phyloP scores from a whole-genome alignment of 2,329 filamentous ascomycete species.

The Fusarium incarnatum region DNA sequence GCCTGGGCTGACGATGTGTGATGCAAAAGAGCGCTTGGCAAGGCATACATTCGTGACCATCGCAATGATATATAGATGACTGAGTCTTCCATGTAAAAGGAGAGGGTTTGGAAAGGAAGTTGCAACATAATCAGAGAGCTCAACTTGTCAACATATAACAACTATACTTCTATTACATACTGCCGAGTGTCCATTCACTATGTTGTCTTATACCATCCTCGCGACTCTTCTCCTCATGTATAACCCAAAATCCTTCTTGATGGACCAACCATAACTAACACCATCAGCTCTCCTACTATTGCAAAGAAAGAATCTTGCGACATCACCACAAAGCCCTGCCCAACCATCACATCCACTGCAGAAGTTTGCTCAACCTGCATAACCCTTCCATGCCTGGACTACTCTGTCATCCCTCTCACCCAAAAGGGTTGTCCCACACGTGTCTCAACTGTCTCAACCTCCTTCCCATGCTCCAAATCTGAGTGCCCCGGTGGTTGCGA shows the following conservation, averaged over 20 bases:
- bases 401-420: constrained; percentile 49
- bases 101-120: neutral
- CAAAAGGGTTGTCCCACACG: constrained; percentile 47
- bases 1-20: constrained; percentile 7
- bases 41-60: neutral
- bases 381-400: constrained; percentile 46
- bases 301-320: constrained; percentile 12
- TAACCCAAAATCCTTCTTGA: neutral
- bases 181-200: neutral
- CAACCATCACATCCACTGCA: constrained; percentile 50
- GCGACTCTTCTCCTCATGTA: constrained; percentile 21
- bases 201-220: constrained; percentile 23
- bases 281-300: constrained; percentile 5
- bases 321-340: constrained; percentile 41
- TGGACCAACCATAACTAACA: constrained; percentile 10
- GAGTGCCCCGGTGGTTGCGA: constrained; percentile 43
- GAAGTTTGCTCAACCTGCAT: constrained; percentile 51
- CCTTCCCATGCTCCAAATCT: constrained; percentile 40
- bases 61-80: constrained; percentile 10
- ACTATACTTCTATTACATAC: too few relatives aligned
- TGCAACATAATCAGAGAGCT: too few relatives aligned
- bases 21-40: neutral
- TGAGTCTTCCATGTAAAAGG: too few relatives aligned
- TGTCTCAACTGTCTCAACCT: constrained; percentile 45
- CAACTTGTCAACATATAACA: too few relatives aligned